Percentiles rank a stretch among this genome's conserved stretches.
Conservation (phyloP, 2,329 filamentous ascomycete genomes). For the Aschersonia sp. region DNA sequence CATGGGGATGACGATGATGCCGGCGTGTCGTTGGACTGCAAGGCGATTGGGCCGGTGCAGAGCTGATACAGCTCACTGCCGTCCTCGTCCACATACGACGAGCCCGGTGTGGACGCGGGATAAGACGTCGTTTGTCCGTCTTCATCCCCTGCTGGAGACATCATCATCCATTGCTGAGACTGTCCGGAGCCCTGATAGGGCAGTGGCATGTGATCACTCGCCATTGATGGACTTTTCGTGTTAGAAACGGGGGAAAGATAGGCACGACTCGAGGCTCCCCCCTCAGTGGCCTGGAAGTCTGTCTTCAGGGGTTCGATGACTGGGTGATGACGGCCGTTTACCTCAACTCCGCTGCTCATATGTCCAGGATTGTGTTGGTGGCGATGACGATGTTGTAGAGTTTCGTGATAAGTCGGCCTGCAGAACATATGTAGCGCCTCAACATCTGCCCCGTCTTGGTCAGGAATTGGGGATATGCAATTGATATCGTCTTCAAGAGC, state of each 20-base stretch:
- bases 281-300: neutral
- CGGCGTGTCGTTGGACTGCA: neutral
- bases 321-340: too few species aligned
- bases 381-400: neutral
- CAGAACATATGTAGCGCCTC: neutral
- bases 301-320: too few species aligned
- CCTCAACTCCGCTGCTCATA: too few species aligned
- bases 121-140: neutral
- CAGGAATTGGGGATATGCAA: neutral
- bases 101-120: neutral
- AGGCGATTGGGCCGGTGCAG: neutral
- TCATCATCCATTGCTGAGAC: neutral
- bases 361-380: too few species aligned
- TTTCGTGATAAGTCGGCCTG: neutral
- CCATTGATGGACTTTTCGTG: constrained; percentile 4
- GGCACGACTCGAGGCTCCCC: neutral
- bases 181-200: neutral
- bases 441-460: neutral
- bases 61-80: neutral
- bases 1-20: neutral
- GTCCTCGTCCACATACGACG: neutral
- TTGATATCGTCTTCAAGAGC: neutral
- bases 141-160: constrained; percentile 1
- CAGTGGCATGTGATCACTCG: constrained; percentile 2
- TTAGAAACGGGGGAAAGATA: constrained; percentile 2